These are phyloP conservation scores for Rhynchospora pubera DNA, from an alignment of 176 grass and related monocot species.

Conservation along the genomic window DNA sequence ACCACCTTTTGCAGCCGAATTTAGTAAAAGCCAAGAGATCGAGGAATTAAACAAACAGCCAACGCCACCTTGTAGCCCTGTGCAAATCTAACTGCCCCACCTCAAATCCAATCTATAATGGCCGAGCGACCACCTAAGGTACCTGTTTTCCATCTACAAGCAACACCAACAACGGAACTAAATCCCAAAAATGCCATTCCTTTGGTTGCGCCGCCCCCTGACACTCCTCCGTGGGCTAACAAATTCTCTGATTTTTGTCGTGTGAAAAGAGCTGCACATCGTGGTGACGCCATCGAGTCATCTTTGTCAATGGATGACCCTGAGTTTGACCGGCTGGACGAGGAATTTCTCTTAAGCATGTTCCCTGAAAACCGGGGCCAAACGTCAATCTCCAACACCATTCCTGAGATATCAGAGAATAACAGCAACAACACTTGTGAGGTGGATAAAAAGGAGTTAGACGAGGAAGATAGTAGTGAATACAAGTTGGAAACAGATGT, in stretches of 20 bases:
- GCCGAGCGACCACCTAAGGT: slow-evolving; percentile 77
- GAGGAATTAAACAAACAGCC: not conserved
- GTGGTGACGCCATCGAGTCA: slow-evolving; percentile 55
- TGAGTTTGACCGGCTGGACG: slow-evolving; percentile 79
- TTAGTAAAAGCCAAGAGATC: not conserved
- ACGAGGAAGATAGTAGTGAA: slow-evolving; percentile 61
- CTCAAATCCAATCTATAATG: slow-evolving; percentile 32
- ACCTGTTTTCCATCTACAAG: slow-evolving; percentile 37
- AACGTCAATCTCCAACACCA: not conserved
- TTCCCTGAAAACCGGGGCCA: slow-evolving; percentile 45
- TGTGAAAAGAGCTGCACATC: slow-evolving; percentile 51
- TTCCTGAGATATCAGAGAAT: slow-evolving; percentile 49
- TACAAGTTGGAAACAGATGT: not conserved
- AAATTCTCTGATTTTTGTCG: slow-evolving; percentile 76
- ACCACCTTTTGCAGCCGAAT: not conserved
- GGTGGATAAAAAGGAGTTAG: slow-evolving; percentile 27
- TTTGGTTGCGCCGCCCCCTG: not conserved
- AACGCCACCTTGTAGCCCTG: not conserved
- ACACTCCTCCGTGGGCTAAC: slow-evolving; percentile 50
- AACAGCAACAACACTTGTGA: slow-evolving; percentile 52
- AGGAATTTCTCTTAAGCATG: slow-evolving; percentile 76
- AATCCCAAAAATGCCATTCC: slow-evolving; percentile 39
- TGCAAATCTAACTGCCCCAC: not conserved
- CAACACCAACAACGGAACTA: not conserved
- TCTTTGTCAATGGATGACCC: not conserved